Conservation (phyloP, 2,329 filamentous ascomycete genomes). For the Thelonectria discophora region DNA sequence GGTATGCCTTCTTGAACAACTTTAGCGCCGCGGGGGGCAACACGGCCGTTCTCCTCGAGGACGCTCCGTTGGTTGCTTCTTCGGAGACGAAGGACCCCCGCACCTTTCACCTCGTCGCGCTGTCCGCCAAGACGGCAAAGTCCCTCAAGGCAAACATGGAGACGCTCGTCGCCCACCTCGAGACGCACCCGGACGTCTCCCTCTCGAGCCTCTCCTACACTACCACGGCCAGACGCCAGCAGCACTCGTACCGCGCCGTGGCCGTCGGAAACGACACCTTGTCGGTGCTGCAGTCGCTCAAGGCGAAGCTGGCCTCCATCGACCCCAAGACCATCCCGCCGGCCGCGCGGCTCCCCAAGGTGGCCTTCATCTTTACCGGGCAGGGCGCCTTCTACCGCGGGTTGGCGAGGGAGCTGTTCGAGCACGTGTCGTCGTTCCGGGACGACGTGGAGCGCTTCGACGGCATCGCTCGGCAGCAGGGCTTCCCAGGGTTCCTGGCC, state of each 20-base stretch:
- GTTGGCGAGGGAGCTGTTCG: constrained; percentile 48
- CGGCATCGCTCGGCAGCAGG: constrained; percentile 42
- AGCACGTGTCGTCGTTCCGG: constrained; percentile 45
- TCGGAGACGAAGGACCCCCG: constrained; percentile 63
- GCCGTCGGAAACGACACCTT: constrained; percentile 46
- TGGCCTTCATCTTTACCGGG: constrained; percentile 57
- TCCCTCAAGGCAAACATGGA: constrained; percentile 68
- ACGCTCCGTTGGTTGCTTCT: constrained; percentile 60
- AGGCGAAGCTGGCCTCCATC: constrained; percentile 17
- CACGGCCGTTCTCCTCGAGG: constrained; percentile 72
- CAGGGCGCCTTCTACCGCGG: constrained; percentile 52
- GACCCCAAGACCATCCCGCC: constrained; percentile 31
- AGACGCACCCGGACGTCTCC: constrained; percentile 57
- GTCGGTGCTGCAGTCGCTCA: constrained; percentile 23
- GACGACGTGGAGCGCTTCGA: constrained; percentile 47
- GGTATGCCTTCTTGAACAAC: constrained; percentile 69
- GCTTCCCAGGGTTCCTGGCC: constrained; percentile 50
- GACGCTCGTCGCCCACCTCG: constrained; percentile 63
- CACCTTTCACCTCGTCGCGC: constrained; percentile 63
- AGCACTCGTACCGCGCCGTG: constrained; percentile 66
- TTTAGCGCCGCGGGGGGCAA: constrained; percentile 78
- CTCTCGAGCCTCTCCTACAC: constrained; percentile 72
- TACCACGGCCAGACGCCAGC: constrained; percentile 71
- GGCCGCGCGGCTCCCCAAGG: constrained; percentile 28
- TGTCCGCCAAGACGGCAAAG: constrained; percentile 65